Evolutionary conservation across 768 basidiomycete species (phyloP), one percentile per base, ranked within the genome.

Genomic region (Boletus vinaceobasis): DNA sequence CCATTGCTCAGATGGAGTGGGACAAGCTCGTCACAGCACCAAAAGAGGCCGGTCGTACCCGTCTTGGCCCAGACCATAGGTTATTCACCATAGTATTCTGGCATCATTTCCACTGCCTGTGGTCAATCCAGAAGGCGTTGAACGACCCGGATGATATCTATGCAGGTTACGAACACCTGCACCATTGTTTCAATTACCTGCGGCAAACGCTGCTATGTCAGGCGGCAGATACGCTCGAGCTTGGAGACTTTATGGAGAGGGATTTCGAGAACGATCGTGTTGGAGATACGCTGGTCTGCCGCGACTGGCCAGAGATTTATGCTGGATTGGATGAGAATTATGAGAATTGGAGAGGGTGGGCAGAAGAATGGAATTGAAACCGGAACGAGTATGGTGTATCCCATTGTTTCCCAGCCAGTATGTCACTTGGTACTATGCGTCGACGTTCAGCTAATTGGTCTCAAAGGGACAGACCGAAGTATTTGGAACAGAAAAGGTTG

Each of bases 171-270:
- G 48, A 19, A 5, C 59, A 60, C 19, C 17, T 60, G 2, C 59
- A 60, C 14, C 58, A 60, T 26, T 60, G 58, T 19, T 55, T 60
- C 35, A 60, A 60, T 13, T 60, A 60, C 40, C 31, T 60, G 8
- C 59, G 50, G 2, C 52, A 60, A 26, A 55, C 58, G 4, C 19
- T 60, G 32, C 38, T 55, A 13, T 60, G 58, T 47, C 48, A 60
- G 43, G 58, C 58, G 9, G 59, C 44, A 19, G 58, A 38, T 15
- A 38, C 37, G 7, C 37, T 38, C 7, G 37, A 38, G n/a, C 37
- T 38, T 7, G 37, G n/a, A 38, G 37, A 38, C 37, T 38, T 38
- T n/a, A 38, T 38, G 37, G 7, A 38, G 9, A 19, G n/a, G 37
- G n/a, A 38, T 8, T 19, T 38, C 8, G n/a, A 38, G 9, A n/a